These are phyloP conservation scores for Pseudogymnoascus sp. DNA, from an alignment of 2,329 filamentous ascomycete genomes.

Conservation along the genomic window DNA sequence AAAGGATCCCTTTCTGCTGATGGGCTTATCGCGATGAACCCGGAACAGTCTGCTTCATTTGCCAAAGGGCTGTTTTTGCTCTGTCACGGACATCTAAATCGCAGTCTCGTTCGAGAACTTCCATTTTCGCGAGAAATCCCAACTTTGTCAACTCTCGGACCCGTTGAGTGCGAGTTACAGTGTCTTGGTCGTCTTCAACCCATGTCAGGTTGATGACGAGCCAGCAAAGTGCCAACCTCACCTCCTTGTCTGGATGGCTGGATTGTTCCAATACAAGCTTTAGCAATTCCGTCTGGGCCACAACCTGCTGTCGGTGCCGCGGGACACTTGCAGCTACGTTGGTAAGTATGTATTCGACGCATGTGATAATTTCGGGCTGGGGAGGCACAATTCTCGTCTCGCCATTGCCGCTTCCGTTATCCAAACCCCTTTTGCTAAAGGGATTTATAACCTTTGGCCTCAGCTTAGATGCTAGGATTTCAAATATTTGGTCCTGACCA, in stretches of 20 bases:
- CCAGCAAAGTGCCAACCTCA: slow-evolving; percentile 75
- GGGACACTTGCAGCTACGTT: slow-evolving; percentile 80
- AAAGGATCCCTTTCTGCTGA: not conserved
- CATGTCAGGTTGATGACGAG: slow-evolving; percentile 80
- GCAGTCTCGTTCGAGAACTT: slow-evolving; percentile 56
- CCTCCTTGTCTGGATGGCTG: slow-evolving; percentile 60
- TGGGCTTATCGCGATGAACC: not conserved
- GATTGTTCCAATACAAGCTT: slow-evolving; percentile 67
- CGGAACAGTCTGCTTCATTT: slow-evolving; percentile 43
- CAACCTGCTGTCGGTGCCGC: slow-evolving; percentile 67
- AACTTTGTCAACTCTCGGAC: slow-evolving; percentile 61
- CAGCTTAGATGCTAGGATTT: slow-evolving; percentile 72
- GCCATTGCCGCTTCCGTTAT: slow-evolving; percentile 20
- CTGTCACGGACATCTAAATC: slow-evolving; percentile 79
- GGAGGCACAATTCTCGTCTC: slow-evolving; percentile 48
- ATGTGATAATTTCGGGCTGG: slow-evolving; percentile 63
- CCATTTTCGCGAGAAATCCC: slow-evolving; percentile 62
- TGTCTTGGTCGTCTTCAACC: slow-evolving; percentile 66
- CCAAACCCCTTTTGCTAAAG: slow-evolving; percentile 37
- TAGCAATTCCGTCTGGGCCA: slow-evolving; percentile 69
- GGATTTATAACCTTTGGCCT: slow-evolving; percentile 51
- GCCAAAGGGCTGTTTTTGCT: slow-evolving; percentile 69
- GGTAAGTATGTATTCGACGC: slow-evolving; percentile 74
- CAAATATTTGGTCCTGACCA: slow-evolving; percentile 70
- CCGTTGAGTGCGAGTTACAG: slow-evolving; percentile 56